Conservation (phyloP, 345 rosid genomes). For the Microcos paniculata region DNA sequence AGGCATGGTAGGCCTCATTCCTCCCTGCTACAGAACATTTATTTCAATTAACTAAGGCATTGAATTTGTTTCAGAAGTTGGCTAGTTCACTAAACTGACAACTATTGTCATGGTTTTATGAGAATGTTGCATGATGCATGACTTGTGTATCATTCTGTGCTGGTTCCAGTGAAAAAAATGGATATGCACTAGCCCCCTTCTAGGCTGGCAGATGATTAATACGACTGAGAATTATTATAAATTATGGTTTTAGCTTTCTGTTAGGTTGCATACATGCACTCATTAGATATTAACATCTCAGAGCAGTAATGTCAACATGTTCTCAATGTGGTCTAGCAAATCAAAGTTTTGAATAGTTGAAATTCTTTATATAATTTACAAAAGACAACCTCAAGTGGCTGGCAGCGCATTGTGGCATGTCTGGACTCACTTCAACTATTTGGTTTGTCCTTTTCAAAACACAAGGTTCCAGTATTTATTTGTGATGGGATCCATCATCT, state of each 20-base stretch:
- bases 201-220: neutral
- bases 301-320: too few species aligned
- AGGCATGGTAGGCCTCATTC: slow-evolving; percentile 58
- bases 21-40: neutral
- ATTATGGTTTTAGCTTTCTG: neutral
- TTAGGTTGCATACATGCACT: neutral
- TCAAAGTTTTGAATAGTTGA: neutral
- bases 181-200: neutral
- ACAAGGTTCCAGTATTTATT: too few species aligned
- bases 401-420: neutral
- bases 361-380: neutral
- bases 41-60: neutral
- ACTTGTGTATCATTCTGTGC: neutral
- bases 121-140: neutral
- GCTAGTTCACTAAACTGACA: neutral
- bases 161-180: neutral
- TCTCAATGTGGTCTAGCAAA: neutral
- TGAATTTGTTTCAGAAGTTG: neutral
- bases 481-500: neutral
- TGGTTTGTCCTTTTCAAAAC: neutral
- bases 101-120: neutral
- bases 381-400: neutral
- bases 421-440: neutral
- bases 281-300: neutral
- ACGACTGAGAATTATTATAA: neutral